Evolutionary conservation across 352 stramenopile species (phyloP), one percentile per base, ranked within the genome.

Genomic region (Pythium plurisporium): DNA sequence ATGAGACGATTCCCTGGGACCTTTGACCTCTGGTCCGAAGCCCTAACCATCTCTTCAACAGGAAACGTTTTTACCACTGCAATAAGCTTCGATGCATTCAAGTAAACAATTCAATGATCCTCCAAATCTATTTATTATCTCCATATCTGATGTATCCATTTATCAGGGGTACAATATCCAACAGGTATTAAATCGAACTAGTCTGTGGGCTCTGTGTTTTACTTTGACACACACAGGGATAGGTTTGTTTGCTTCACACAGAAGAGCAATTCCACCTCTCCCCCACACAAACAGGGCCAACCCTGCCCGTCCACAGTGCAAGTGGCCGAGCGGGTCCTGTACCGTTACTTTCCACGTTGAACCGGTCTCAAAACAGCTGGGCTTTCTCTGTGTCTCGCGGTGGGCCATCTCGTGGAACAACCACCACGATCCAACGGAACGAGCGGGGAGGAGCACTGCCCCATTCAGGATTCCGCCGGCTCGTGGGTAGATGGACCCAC

Each of bases 201-300:
- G 46, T 43, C 30, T 22, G 20, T 3, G 17, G 41, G 11, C 5
- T 54, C 46, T 54, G 46, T 54, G 46, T 54, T 54, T 54, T 43
- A 43, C 46, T 33, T 31, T 22, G 46, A 25, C 38, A 54, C 29
- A 41, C 45, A 52, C 45, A 20, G 19, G 45, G 45, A 19, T 41
- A 37, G n/a, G 45, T 27, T 25, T 22, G n/a, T 36, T 50, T 7
- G 20, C 36, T 22, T 17, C 20, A 11, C 6, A 41, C 36, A 19
- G 36, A 22, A 22, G 36, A 41, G n/a, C n/a, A n/a, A n/a, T n/a
- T n/a, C n/a, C n/a, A n/a, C n/a, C n/a, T n/a, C n/a, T n/a, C n/a
- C n/a, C n/a, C n/a, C n/a, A n/a, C n/a, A n/a, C n/a, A n/a, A n/a
- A n/a, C n/a, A n/a, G n/a, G 30, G 30, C 12, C 30, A 36, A 36